A percentile compares a stretch with the other conserved stretches of the same genome.
Evolutionary conservation across 2,329 filamentous ascomycete species (phyloP).

Genomic region (Cercospora nicotianae): DNA sequence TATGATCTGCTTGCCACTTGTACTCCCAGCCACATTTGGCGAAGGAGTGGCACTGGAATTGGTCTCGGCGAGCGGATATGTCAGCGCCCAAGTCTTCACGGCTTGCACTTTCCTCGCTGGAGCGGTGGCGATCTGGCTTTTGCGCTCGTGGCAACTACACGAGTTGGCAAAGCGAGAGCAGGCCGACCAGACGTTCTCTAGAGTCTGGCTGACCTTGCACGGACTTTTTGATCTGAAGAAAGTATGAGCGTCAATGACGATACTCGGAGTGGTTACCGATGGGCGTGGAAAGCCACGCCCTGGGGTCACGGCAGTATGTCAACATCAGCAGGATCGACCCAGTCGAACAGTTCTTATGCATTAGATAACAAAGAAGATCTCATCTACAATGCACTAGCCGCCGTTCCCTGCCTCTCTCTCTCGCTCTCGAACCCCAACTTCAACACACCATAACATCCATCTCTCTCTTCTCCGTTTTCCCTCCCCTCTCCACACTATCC

Average conservation of each 20-base stretch:
- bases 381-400: not conserved
- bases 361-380: not conserved
- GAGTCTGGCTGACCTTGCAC: slow-evolving; percentile 1
- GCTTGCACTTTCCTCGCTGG: slow-evolving; percentile 60
- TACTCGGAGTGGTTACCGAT: not conserved
- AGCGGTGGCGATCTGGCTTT: slow-evolving; percentile 52
- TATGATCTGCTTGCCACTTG: slow-evolving; percentile 31
- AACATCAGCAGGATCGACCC: not conserved
- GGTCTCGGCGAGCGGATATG: slow-evolving; percentile 42
- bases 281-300: too few relatives aligned
- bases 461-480: not conserved
- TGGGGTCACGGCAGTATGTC: not conserved
- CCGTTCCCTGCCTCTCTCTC: not conserved
- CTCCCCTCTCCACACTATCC: not conserved
- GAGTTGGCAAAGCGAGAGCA: slow-evolving; percentile 43
- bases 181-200: not conserved
- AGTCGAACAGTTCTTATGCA: not conserved
- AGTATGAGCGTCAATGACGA: not conserved
- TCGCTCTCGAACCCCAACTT: not conserved
- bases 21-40: slow-evolving; percentile 32
- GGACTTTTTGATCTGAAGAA: slow-evolving; percentile 5
- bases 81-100: slow-evolving; percentile 58
- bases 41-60: slow-evolving; percentile 33
- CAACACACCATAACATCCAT: not conserved
- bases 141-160: slow-evolving; percentile 60